These are phyloP conservation scores for Vitis vinifera DNA, from an alignment of 164 flowering plant species.

Conservation along the genomic window DNA sequence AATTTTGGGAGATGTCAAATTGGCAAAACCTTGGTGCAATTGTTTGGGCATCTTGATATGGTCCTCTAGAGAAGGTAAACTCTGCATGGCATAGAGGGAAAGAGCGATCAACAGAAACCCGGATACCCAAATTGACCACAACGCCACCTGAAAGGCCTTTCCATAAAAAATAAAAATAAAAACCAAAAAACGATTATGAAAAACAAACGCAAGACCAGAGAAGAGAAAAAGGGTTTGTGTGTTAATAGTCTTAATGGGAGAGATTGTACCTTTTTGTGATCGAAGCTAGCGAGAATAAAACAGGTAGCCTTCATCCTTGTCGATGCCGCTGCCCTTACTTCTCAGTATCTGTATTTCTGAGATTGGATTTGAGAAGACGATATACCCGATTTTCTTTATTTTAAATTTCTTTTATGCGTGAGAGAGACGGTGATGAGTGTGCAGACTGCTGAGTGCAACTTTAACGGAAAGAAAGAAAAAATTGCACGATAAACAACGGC, in stretches of 20 bases:
- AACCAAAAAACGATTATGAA: background rate
- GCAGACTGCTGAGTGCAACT: conserved; percentile 9
- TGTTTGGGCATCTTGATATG: conserved; percentile 29
- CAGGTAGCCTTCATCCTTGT: no score
- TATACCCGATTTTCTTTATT: no score
- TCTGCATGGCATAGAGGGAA: conserved; percentile 67
- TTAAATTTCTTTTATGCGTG: no score
- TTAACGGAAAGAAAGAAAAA: conserved; percentile 28
- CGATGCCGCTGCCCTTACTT: no score
- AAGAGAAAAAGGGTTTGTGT: no score
- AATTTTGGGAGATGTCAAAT: conserved; percentile 34
- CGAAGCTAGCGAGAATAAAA: no score
- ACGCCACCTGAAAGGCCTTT: conserved; percentile 50
- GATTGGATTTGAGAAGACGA: background rate
- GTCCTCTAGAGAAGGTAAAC: conserved; percentile 45
- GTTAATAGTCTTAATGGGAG: no score
- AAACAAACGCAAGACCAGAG: background rate
- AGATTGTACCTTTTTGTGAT: no score
- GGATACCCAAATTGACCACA: conserved; percentile 79
- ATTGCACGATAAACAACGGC: conserved; percentile 18
- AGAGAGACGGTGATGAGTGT: background rate
- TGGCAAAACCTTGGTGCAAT: conserved; percentile 1
- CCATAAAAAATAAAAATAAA: background rate
- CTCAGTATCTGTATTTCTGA: background rate
- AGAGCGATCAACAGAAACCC: conserved; percentile 68